Base-by-base conservation (phyloP, 192 early-diverging fungal genomes). In the Diversispora epigaea region DNA sequence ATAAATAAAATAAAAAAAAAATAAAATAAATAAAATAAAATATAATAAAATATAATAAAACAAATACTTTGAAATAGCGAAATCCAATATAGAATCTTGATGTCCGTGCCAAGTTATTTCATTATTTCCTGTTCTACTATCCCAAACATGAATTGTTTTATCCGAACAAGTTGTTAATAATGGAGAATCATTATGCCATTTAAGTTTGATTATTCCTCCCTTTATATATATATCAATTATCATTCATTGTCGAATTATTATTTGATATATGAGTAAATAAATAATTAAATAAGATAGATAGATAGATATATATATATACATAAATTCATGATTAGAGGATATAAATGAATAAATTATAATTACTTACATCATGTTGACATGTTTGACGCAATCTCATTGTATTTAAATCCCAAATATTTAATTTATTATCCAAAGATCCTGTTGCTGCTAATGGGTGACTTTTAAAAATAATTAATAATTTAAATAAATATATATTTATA, bases 371-470 rank as follows among this genome's bases (percentile, higher is more conserved):
- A 80, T 99, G 97, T 19, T 84, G 77, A 41, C 93, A 82, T 17
- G 92, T 93, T 14, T 90, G 84, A n/a, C 96, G 91, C 46, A 96
- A 83, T 47, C 90, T 89, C 84, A 93, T 85, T 0, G 89, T 89
- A 65, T 86, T 88, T n/a, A 93, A 82, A 73, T 99, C 98, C 95
- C 96, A 98, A 73, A 99, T 88, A 55, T 86, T 91, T 58, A 99
- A 80, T 44, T 86, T 87, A n/a, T 93, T 93, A 81, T 98, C 96
- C 17, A 96, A 86, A 0, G 93, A 93, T 3, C 89, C 93, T 4
- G 94, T 94, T 0, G 95, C 94, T 7, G 91, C 93, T 68, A 97
- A 74, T 6, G 92, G 86, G 63, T 89, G 80, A 45, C 84, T 32
- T 32, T 32, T 32, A 84, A 78, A 77, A 50, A 25, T 46, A 46